These are phyloP conservation scores for Phytophthora sansomeana DNA, from an alignment of 352 stramenopile species.

Conservation along the genomic window DNA sequence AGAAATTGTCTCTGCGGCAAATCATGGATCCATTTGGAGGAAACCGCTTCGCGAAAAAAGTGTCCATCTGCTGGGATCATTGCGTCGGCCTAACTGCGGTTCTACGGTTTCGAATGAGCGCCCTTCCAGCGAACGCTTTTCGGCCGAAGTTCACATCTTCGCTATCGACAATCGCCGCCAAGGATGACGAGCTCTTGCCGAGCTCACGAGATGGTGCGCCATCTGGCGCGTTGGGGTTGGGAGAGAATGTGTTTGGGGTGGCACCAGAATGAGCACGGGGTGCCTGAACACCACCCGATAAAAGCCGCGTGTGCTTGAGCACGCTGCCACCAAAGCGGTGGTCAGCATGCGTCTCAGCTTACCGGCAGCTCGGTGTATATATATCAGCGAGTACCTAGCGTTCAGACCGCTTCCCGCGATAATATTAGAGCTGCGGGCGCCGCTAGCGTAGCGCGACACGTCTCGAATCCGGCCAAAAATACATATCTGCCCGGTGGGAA, in stretches of 20 bases:
- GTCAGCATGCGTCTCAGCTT: constrained; percentile 8
- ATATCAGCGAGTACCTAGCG: constrained; percentile 16
- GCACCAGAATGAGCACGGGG: neutral
- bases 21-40: constrained; percentile 18
- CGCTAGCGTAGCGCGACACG: constrained; percentile 34
- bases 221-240: constrained; percentile 26
- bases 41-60: constrained; percentile 26
- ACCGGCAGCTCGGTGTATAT: constrained; percentile 2
- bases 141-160: constrained; percentile 1
- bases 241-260: constrained; percentile 37
- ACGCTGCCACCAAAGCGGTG: neutral
- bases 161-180: neutral
- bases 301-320: constrained; percentile 2
- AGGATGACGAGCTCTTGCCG: neutral
- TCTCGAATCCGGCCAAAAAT: constrained; percentile 42
- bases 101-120: constrained; percentile 21
- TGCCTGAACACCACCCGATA: constrained; percentile 5
- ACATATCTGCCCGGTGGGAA: constrained; percentile 18
- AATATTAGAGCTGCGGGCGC: constrained; percentile 24
- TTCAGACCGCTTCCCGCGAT: constrained; percentile 19
- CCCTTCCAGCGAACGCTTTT: constrained; percentile 5
- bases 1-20: constrained; percentile 18
- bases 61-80: constrained; percentile 11
- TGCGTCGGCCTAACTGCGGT: constrained; percentile 11
- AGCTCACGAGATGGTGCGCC: constrained; percentile 18